phyloP scores from a whole-genome alignment of 2,329 filamentous ascomycete species.

The Clonostachys solani region DNA sequence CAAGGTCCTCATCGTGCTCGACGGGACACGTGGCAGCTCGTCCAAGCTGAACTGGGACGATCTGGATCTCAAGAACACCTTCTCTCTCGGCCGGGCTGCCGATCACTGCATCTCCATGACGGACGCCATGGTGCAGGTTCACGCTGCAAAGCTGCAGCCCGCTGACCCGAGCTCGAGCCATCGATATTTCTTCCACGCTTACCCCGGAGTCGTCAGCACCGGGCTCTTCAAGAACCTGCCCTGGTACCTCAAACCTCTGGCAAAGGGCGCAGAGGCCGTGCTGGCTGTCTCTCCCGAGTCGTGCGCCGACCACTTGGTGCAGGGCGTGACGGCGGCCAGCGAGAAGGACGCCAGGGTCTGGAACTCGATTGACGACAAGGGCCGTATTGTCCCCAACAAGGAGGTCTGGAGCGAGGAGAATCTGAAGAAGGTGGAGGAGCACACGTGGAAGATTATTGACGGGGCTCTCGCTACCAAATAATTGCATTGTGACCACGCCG shows the following conservation, averaged over 20 bases:
- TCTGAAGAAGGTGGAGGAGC: slow-evolving; percentile 15
- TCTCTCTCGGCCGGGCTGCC: slow-evolving; percentile 22
- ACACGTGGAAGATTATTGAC: slow-evolving; percentile 23
- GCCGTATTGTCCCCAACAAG: slow-evolving; percentile 15
- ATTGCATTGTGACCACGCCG: no score
- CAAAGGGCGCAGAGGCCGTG: slow-evolving; percentile 7
- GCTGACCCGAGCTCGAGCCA: neutral
- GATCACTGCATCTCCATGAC: slow-evolving; percentile 32
- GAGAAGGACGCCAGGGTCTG: slow-evolving; percentile 14
- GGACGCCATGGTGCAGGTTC: slow-evolving; percentile 27
- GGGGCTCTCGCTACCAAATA: slow-evolving; percentile 2
- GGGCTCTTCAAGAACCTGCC: slow-evolving; percentile 20
- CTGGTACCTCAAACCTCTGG: slow-evolving; percentile 13
- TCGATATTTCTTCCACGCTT: slow-evolving; percentile 31
- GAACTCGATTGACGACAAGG: slow-evolving; percentile 20
- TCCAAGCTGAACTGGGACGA: slow-evolving; percentile 29
- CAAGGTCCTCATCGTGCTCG: slow-evolving; percentile 32
- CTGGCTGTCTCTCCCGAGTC: slow-evolving; percentile 15
- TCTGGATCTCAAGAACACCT: slow-evolving; percentile 28
- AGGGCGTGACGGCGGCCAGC: slow-evolving; percentile 7
- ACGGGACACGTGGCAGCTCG: slow-evolving; percentile 19
- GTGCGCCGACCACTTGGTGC: slow-evolving; percentile 18
- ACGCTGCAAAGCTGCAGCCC: slow-evolving; percentile 18
- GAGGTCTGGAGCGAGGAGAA: slow-evolving; percentile 17
- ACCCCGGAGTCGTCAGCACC: slow-evolving; percentile 30